Percentiles rank a stretch among this genome's conserved stretches.
Evolutionary conservation across 306 rosid genomes (phyloP).

Genomic region (Gleditsia sinensis): DNA sequence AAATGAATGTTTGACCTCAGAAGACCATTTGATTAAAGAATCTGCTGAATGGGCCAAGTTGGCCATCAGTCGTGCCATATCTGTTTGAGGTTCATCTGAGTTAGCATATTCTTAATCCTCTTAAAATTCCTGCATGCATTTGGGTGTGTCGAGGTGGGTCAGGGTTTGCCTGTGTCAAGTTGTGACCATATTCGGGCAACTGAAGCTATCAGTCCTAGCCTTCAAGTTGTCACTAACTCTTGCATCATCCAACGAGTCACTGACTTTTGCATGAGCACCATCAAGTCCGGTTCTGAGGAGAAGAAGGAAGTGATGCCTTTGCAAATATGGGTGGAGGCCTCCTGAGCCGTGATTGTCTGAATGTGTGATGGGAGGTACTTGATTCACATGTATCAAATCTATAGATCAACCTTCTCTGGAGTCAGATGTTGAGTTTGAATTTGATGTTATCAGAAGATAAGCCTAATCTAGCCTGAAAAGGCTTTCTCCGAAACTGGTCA

Average conservation of each 20-base stretch:
- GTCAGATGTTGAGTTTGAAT: constrained; percentile 32
- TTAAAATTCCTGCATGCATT: constrained; percentile 80
- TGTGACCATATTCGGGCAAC: constrained; percentile 67
- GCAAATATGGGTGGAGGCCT: constrained; percentile 41
- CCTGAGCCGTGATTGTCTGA: constrained; percentile 35
- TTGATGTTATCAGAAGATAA: constrained; percentile 14
- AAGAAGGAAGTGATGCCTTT: constrained; percentile 52
- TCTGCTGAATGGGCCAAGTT: constrained; percentile 97
- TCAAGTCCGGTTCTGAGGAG: constrained; percentile 58
- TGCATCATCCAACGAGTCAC: constrained; percentile 82
- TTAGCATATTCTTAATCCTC: constrained; percentile 45
- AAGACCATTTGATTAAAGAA: constrained; percentile 81
- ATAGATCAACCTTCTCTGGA: constrained; percentile 32
- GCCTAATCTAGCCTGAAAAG: constrained; percentile 23
- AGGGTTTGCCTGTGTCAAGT: constrained; percentile 72
- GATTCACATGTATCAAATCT: constrained; percentile 28
- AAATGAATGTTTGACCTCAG: constrained; percentile 87
- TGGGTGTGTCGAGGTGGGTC: constrained; percentile 62
- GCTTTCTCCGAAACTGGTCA: constrained; percentile 34
- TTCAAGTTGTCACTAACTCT: constrained; percentile 84
- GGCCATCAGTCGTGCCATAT: constrained; percentile 87
- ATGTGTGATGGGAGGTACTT: constrained; percentile 36
- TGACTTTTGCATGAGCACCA: constrained; percentile 76
- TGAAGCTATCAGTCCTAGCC: constrained; percentile 51
- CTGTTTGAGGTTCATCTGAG: constrained; percentile 66